A percentile compares a stretch with the other conserved stretches of the same genome.
These are phyloP conservation scores for Neoscytalidium dimidiatum DNA, from an alignment of 2,329 filamentous ascomycete genomes.

Conservation along the genomic window DNA sequence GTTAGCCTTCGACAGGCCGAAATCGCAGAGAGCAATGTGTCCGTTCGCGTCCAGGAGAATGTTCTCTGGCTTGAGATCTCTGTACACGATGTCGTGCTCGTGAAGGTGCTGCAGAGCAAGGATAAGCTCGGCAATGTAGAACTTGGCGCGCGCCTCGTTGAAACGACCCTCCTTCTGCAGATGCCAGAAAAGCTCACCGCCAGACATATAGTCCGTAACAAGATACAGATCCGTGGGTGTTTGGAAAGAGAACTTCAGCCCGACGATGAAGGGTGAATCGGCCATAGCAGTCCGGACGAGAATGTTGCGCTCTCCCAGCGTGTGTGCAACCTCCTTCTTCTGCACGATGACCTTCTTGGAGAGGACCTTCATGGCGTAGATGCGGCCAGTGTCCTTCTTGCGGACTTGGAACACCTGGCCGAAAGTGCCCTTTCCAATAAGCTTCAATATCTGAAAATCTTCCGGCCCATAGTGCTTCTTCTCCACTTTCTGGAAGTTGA, in stretches of 20 bases:
- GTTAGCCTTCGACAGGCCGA: slow-evolving; percentile 96
- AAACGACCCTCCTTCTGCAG: slow-evolving; percentile 96
- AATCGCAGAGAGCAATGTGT: slow-evolving; percentile 96
- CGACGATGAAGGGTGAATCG: slow-evolving; percentile 96
- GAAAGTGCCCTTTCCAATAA: slow-evolving; percentile 98
- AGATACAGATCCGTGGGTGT: slow-evolving; percentile 94
- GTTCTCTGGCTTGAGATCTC: slow-evolving; percentile 96
- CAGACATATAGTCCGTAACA: slow-evolving; percentile 99
- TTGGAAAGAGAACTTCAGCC: slow-evolving; percentile 97
- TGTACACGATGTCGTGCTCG: slow-evolving; percentile 96
- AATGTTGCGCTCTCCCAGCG: slow-evolving; percentile 95
- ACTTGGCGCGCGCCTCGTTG: slow-evolving; percentile 91
- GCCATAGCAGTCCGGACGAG: slow-evolving; percentile 93
- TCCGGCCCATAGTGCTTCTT: slow-evolving; percentile 91
- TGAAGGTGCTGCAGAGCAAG: slow-evolving; percentile 93
- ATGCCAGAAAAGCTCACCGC: slow-evolving; percentile 98
- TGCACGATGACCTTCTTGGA: slow-evolving; percentile 99
- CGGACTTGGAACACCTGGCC: slow-evolving; percentile 98
- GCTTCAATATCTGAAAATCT: slow-evolving; percentile 92
- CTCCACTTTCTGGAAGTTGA: slow-evolving; percentile 82
- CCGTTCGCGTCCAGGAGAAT: slow-evolving; percentile 96
- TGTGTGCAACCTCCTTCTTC: slow-evolving; percentile 98
- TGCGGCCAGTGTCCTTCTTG: slow-evolving; percentile 93
- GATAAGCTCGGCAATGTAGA: slow-evolving; percentile 98
- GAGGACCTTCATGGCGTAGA: slow-evolving; percentile 98